phyloP scores from a whole-genome alignment of 129 eudicot species.

The Artemisia annua region DNA sequence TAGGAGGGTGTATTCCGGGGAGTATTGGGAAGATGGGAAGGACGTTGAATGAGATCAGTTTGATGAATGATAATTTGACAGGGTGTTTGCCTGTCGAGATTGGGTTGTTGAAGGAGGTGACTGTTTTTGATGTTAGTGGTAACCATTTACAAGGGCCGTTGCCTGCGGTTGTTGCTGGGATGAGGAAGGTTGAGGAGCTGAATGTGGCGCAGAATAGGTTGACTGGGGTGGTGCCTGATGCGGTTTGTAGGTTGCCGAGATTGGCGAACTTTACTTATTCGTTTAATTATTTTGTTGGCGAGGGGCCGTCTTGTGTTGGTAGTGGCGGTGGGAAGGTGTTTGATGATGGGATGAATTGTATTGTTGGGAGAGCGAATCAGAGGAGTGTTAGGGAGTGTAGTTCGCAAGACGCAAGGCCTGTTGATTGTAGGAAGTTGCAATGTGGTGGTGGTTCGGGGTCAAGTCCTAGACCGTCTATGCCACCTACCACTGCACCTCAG shows the following conservation, averaged over 20 bases:
- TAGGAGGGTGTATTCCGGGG: conserved; percentile 71
- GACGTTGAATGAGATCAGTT: conserved; percentile 57
- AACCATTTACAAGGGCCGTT: conserved; percentile 52
- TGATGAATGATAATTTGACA: conserved; percentile 47
- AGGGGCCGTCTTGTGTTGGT: conserved; percentile 37
- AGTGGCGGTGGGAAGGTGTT: conserved; percentile 41
- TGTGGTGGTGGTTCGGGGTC: conserved; percentile 41
- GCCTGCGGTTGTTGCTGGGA: conserved; percentile 51
- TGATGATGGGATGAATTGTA: conserved; percentile 67
- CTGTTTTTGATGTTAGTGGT: conserved; percentile 68
- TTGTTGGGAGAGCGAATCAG: conserved; percentile 48
- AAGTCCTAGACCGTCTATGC: conserved; percentile 13
- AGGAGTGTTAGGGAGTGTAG: conserved; percentile 49
- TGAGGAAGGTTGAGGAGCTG: conserved; percentile 72
- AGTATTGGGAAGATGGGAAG: conserved; percentile 55
- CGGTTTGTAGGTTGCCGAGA: conserved; percentile 66
- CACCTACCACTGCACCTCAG: conserved; percentile 13
- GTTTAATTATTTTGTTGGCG: conserved; percentile 54
- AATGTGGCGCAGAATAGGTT: conserved; percentile 65
- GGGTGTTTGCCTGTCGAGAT: conserved; percentile 66
- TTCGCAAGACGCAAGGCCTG: conserved; percentile 49
- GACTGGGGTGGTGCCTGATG: conserved; percentile 59
- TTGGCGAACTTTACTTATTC: conserved; percentile 74
- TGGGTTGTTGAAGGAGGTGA: conserved; percentile 52
- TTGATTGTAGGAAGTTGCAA: conserved; percentile 47